Evolutionary conservation across 2,329 filamentous ascomycete species (phyloP).

Genomic region (Trichoderma simmonsii): DNA sequence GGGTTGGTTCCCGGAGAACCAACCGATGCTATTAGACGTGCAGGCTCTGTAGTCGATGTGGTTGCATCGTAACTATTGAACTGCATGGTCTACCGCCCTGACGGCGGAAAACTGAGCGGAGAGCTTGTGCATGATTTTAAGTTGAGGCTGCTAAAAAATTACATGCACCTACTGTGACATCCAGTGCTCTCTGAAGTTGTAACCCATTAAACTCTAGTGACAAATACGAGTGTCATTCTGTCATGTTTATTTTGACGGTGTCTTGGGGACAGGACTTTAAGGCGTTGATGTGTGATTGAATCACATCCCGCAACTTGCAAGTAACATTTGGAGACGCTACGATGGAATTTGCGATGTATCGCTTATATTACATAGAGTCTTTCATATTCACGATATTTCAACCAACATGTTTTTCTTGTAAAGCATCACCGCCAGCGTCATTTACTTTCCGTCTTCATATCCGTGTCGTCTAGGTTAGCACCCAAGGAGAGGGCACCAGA

Average conservation of each 20-base stretch:
- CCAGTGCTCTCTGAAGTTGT: neutral
- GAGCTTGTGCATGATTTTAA: neutral
- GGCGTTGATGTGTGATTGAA: neutral
- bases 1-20: neutral
- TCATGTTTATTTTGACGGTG: neutral
- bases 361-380: neutral
- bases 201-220: neutral
- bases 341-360: neutral
- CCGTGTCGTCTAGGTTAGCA: neutral
- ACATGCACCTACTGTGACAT: neutral
- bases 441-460: neutral
- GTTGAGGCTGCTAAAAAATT: neutral
- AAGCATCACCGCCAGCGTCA: neutral
- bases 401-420: neutral
- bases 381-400: neutral
- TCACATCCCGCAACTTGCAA: neutral
- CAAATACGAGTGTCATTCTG: neutral
- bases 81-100: neutral
- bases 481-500: neutral
- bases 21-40: neutral
- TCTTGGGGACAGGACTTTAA: neutral
- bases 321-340: neutral
- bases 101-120: neutral
- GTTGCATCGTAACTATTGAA: neutral
- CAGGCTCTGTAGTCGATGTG: neutral